Percentiles rank a stretch among this genome's conserved stretches.
Evolutionary conservation across 1,284 basidiomycete species (phyloP).

Genomic region (Malassezia obtusa): DNA sequence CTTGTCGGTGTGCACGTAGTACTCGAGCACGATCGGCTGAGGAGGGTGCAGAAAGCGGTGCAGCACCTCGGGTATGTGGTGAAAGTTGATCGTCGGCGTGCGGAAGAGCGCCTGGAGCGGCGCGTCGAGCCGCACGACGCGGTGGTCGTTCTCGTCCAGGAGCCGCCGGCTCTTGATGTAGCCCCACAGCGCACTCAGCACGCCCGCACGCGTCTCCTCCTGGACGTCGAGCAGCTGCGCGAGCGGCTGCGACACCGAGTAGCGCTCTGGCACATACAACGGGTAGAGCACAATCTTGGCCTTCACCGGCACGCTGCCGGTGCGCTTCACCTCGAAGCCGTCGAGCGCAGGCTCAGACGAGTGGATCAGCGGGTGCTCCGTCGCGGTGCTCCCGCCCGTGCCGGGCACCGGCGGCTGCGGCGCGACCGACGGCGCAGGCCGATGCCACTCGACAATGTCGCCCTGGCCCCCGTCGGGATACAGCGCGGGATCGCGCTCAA

Average conservation of each 20-base stretch:
- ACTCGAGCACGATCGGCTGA: conserved; percentile 76
- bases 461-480: conserved; percentile 56
- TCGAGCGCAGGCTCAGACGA: conserved; percentile 52
- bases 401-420: conserved; percentile 40
- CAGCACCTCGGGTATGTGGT: conserved; percentile 73
- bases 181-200: conserved; percentile 78
- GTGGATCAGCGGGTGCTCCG: conserved; percentile 34
- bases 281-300: conserved; percentile 71
- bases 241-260: conserved; percentile 69
- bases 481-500: conserved; percentile 70
- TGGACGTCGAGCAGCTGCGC: conserved; percentile 66
- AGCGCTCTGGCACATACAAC: conserved; percentile 76
- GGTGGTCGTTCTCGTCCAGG: conserved; percentile 79
- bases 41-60: conserved; percentile 69
- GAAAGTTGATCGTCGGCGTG: conserved; percentile 61
- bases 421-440: conserved; percentile 42
- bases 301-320: conserved; percentile 67
- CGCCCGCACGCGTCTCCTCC: conserved; percentile 72
- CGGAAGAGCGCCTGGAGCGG: conserved; percentile 34
- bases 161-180: conserved; percentile 78
- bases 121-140: conserved; percentile 65
- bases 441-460: conserved; percentile 51
- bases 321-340: conserved; percentile 77
- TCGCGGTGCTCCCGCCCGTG: conserved; percentile 28
- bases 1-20: conserved; percentile 51